Base-by-base conservation (phyloP, 2,329 filamentous ascomycete species). In the Stagonosporopsis tanaceti region DNA sequence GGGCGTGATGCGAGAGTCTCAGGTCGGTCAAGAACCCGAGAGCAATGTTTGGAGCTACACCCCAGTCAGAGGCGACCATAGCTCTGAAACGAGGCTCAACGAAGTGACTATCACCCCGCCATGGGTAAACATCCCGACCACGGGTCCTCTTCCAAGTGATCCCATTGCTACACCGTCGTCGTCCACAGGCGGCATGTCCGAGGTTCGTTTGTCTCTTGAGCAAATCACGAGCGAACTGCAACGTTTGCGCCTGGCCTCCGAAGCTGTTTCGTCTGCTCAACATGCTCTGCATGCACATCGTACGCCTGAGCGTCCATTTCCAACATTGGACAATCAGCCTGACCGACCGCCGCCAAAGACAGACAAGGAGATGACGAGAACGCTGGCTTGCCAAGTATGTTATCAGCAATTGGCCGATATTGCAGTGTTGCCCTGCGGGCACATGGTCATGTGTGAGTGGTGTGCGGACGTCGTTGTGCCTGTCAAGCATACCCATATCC, bases 391-490 rank as follows among this genome's bases (percentile, higher is more conserved):
- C 61, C 79, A 82, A 58, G 77, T 84, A 17, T 86, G 83, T 65
- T 82, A 83, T 63, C 76, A 76, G 9, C 83, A 85, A 64, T 46
- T 81, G 2, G 80, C 84, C 0, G 80, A 85, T 57, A 80, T 80
- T 6, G 82, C 81, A 2, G 71, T 83, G 17, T 63, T 85, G 34
- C 83, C 83, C 0, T 86, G 83, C 58, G 83, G 83, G 0, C 83
- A 85, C 66, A 76, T 84, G 59, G 77, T 81, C 32, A 81, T 85
- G 76, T 85, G 83, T 64, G 72, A 77, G 37, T 85, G 82, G 82
- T 85, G 83, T 61, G 82, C 81, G 3, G 80, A 83, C 47, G 77
- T 82, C 47, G 77, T 81, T 41, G 76, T 81, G 32, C 82, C 82
- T 2, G 73, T 78, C 1, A 75, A 75, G 65, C 69, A 76, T 53